These are phyloP conservation scores for Epicoccum sorghinum DNA, from an alignment of 2,329 filamentous ascomycete species.

Conservation along the genomic window DNA sequence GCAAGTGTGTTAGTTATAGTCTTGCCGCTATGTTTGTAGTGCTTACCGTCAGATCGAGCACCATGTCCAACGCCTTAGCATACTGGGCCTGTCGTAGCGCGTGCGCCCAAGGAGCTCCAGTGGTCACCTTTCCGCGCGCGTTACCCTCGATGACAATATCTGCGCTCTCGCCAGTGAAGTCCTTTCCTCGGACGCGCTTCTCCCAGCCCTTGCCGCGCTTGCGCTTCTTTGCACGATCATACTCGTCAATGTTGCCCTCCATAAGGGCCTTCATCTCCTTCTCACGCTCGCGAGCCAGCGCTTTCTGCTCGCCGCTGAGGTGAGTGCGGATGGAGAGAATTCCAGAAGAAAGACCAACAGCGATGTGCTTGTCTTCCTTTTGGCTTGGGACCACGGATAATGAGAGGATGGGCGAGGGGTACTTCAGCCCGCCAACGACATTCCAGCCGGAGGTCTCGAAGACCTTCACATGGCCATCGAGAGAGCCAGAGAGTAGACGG, in stretches of 20 bases:
- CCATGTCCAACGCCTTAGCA: conserved; percentile 76
- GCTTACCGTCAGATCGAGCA: conserved; percentile 59
- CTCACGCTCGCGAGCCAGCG: conserved; percentile 74
- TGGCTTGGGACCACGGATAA: conserved; percentile 75
- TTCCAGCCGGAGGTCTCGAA: conserved; percentile 96
- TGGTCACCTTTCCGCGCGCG: conserved; percentile 67
- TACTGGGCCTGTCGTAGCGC: conserved; percentile 82
- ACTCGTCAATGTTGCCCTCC: conserved; percentile 76
- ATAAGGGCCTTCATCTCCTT: conserved; percentile 85
- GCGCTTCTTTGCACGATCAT: conserved; percentile 74
- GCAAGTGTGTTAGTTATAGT: conserved; percentile 11
- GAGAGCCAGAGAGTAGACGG: conserved; percentile 82
- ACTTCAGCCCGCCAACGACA: conserved; percentile 93
- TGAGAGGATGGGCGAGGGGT: conserved; percentile 86
- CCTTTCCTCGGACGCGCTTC: conserved; percentile 70
- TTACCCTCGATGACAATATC: conserved; percentile 88
- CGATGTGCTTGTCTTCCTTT: conserved; percentile 87
- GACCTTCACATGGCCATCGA: conserved; percentile 96
- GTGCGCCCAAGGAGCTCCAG: conserved; percentile 77
- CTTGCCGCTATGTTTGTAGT: not conserved
- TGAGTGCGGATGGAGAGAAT: conserved; percentile 89
- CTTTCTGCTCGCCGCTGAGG: conserved; percentile 81
- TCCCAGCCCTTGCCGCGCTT: conserved; percentile 65
- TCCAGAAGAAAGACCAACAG: conserved; percentile 92
- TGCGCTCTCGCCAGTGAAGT: conserved; percentile 81